phyloP scores from a whole-genome alignment of 148 eudicot genomes.

The Chenopodium quinoa region DNA sequence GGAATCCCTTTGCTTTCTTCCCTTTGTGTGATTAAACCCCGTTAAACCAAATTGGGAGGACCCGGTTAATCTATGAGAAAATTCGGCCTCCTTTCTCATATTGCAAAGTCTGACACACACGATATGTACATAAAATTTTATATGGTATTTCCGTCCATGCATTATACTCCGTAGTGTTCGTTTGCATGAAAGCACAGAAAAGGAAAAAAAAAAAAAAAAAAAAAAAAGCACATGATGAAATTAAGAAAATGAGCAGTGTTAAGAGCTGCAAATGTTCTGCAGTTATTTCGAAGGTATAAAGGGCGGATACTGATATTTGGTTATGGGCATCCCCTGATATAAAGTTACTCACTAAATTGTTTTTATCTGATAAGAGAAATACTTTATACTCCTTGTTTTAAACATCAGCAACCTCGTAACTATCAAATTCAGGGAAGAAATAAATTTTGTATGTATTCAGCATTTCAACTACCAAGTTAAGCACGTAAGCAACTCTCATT shows the following conservation, averaged over 20 bases:
- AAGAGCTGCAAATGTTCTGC: background rate
- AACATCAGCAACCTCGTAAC: constrained; percentile 2
- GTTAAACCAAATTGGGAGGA: no score
- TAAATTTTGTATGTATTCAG: background rate
- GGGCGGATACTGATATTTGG: background rate
- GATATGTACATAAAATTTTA: no score
- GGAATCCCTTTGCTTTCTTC: no score
- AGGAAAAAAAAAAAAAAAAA: background rate
- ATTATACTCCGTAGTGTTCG: no score
- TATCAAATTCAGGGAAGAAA: background rate
- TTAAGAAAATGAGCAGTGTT: background rate
- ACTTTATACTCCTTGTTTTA: background rate
- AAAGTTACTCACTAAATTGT: background rate
- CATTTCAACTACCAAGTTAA: background rate
- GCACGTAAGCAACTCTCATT: background rate
- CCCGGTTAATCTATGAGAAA: no score
- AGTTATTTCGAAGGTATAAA: background rate
- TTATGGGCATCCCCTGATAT: background rate
- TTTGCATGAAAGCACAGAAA: background rate
- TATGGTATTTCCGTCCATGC: no score
- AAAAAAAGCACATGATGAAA: background rate
- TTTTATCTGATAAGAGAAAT: background rate
- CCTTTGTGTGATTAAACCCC: no score
- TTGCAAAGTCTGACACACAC: no score
- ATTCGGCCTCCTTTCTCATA: no score